phyloP scores from a whole-genome alignment of 768 basidiomycete species.

The Dioszegia crocea region DNA sequence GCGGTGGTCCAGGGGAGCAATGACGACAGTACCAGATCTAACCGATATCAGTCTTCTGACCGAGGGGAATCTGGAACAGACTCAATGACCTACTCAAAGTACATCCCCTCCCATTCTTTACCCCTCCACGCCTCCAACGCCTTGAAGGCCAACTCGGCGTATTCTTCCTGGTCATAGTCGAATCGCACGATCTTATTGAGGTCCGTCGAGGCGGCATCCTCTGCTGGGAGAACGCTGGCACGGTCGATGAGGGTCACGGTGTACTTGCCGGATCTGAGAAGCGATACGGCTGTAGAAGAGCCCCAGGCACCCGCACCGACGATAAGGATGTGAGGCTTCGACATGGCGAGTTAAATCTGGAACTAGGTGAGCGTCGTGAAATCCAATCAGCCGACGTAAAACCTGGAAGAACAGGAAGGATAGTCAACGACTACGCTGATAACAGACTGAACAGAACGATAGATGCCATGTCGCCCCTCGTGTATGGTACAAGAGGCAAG shows the following conservation, averaged over 20 bases:
- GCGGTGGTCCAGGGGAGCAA: too few relatives aligned
- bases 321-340: conserved; percentile 23
- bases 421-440: too few relatives aligned
- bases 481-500: too few relatives aligned
- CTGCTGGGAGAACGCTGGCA: conserved; percentile 25
- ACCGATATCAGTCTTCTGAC: not conserved
- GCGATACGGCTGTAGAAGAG: conserved; percentile 23
- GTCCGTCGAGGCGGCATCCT: conserved; percentile 43
- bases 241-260: conserved; percentile 33
- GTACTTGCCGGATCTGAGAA: conserved; percentile 21
- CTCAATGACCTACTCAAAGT: conserved; percentile 25
- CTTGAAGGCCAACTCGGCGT: conserved; percentile 30
- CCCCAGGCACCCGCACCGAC: conserved; percentile 40
- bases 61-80: not conserved
- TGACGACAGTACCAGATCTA: conserved; percentile 21
- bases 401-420: too few relatives aligned
- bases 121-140: conserved; percentile 36
- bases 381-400: too few relatives aligned
- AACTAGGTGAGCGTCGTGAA: too few relatives aligned
- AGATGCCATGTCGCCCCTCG: too few relatives aligned
- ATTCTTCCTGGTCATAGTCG: conserved; percentile 40
- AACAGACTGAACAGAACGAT: too few relatives aligned
- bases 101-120: conserved; percentile 29
- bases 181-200: conserved; percentile 47
- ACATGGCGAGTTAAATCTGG: not conserved